phyloP scores from a whole-genome alignment of 352 stramenopile genomes.

The Elongisporangium undulatum region DNA sequence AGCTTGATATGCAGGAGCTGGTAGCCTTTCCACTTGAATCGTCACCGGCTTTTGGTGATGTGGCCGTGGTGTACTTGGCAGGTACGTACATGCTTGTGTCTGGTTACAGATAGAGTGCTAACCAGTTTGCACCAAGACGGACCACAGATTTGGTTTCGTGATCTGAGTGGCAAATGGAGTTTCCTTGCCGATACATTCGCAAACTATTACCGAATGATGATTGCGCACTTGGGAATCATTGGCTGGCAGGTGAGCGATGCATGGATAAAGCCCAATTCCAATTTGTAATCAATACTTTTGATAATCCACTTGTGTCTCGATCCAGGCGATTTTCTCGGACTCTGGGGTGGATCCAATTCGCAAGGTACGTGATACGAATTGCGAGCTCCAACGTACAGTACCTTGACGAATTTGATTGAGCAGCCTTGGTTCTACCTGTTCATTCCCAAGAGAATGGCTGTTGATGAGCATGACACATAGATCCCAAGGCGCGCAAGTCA shows the following conservation, averaged over 20 bases:
- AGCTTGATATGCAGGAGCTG: not conserved
- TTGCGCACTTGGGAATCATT: slow-evolving; percentile 69
- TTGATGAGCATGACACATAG: slow-evolving; percentile 28
- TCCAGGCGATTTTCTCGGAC: slow-evolving; percentile 61
- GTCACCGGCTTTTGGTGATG: not conserved
- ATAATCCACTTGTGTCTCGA: not conserved
- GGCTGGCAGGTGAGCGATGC: slow-evolving; percentile 51
- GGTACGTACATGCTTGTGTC: slow-evolving; percentile 9
- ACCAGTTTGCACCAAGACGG: slow-evolving; percentile 15
- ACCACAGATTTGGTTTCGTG: slow-evolving; percentile 62
- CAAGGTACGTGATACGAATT: slow-evolving; percentile 30
- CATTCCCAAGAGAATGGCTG: slow-evolving; percentile 54
- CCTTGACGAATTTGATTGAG: not conserved
- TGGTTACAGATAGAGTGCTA: not conserved
- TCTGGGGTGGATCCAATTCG: slow-evolving; percentile 46
- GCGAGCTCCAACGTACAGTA: slow-evolving; percentile 53
- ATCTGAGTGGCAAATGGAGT: slow-evolving; percentile 54
- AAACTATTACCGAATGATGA: slow-evolving; percentile 83
- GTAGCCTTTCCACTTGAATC: slow-evolving; percentile 2
- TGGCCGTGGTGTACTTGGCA: slow-evolving; percentile 1
- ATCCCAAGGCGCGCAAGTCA: not conserved
- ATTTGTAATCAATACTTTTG: not conserved
- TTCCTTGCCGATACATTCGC: slow-evolving; percentile 66
- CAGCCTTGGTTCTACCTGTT: slow-evolving; percentile 81
- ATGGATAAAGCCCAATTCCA: not conserved